Evolutionary conservation across 441 rosid genomes (phyloP).

Genomic region (Euphorbia celastroides): DNA sequence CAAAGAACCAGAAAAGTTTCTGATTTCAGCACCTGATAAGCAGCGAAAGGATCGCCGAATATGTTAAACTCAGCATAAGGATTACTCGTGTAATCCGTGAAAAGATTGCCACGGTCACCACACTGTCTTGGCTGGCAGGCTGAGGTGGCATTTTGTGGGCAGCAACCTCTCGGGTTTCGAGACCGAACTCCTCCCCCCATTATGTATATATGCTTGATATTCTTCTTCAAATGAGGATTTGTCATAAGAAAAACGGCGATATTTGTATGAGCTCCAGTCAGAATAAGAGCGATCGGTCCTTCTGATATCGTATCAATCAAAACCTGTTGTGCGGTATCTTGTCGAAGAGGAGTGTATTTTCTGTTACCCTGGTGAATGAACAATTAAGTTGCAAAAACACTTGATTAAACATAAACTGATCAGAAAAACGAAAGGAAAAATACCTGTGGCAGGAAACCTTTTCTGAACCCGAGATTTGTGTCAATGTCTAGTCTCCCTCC

Average conservation of each 20-base stretch:
- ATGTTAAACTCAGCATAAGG: slow-evolving; percentile 91
- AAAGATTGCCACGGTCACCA: slow-evolving; percentile 64
- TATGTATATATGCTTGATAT: slow-evolving; percentile 60
- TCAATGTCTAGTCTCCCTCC: slow-evolving; percentile 62
- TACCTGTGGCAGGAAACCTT: slow-evolving; percentile 85
- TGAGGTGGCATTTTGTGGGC: slow-evolving; percentile 36
- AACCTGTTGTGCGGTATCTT: slow-evolving; percentile 75
- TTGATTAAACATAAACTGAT: too few relatives aligned
- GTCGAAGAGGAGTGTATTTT: slow-evolving; percentile 64
- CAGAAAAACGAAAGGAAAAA: too few relatives aligned
- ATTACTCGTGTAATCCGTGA: slow-evolving; percentile 51
- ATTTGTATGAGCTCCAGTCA: slow-evolving; percentile 73
- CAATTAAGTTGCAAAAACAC: too few relatives aligned
- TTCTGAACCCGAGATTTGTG: slow-evolving; percentile 66
- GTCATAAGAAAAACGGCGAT: slow-evolving; percentile 69
- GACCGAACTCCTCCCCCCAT: slow-evolving; percentile 91
- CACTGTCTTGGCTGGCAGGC: slow-evolving; percentile 54
- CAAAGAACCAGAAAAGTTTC: too few relatives aligned
- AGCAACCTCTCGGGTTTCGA: slow-evolving; percentile 52
- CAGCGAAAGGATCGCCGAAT: slow-evolving; percentile 80
- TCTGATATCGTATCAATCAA: slow-evolving; percentile 51
- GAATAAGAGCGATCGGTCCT: slow-evolving; percentile 55
- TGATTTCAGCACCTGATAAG: slow-evolving; percentile 62
- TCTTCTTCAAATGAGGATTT: slow-evolving; percentile 64
- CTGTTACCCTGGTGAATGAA: slow-evolving; percentile 55